Percentiles rank a stretch among this genome's conserved stretches.
Conservation (phyloP, 768 basidiomycete species). For the Dacryopinax spathularia region DNA sequence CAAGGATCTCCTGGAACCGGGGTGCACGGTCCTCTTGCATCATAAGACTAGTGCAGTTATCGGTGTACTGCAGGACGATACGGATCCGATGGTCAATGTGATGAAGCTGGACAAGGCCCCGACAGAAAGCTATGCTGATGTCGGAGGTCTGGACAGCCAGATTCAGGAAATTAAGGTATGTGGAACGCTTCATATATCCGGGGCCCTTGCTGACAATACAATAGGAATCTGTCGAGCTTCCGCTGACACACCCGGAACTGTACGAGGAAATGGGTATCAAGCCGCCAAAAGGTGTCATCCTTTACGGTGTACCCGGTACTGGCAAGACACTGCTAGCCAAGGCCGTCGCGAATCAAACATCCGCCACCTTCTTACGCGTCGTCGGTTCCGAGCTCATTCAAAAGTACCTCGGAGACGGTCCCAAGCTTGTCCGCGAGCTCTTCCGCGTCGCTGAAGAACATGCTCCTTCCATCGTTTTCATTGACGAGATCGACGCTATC, state of each 20-base stretch:
- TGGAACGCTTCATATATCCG: conserved; percentile 5
- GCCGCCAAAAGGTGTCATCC: conserved; percentile 87
- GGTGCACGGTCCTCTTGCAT: conserved; percentile 85
- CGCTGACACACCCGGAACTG: conserved; percentile 80
- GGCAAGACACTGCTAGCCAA: conserved; percentile 97
- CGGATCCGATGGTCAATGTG: conserved; percentile 89
- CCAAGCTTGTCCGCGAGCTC: conserved; percentile 90
- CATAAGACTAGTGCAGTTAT: conserved; percentile 93
- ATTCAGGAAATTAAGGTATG: conserved; percentile 96
- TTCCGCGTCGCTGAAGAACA: conserved; percentile 96
- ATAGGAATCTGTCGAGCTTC: conserved; percentile 98
- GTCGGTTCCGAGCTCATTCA: conserved; percentile 99
- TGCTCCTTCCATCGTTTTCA: conserved; percentile 95
- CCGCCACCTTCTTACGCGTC: conserved; percentile 94
- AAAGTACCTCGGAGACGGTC: conserved; percentile 99
- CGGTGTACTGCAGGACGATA: conserved; percentile 88
- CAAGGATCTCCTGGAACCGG: conserved; percentile 93
- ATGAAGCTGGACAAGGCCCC: conserved; percentile 99
- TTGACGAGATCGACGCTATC: conserved; percentile 99
- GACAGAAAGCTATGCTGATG: conserved; percentile 95
- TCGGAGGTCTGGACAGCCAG: conserved; percentile 90
- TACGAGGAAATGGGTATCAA: conserved; percentile 97
- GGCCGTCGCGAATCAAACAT: conserved; percentile 95
- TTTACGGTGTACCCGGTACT: conserved; percentile 92
- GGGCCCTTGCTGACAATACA: too few relatives aligned